Evolutionary conservation across 495 filamentous ascomycete genomes (phyloP).

Genomic region (Hyaloscypha variabilis): DNA sequence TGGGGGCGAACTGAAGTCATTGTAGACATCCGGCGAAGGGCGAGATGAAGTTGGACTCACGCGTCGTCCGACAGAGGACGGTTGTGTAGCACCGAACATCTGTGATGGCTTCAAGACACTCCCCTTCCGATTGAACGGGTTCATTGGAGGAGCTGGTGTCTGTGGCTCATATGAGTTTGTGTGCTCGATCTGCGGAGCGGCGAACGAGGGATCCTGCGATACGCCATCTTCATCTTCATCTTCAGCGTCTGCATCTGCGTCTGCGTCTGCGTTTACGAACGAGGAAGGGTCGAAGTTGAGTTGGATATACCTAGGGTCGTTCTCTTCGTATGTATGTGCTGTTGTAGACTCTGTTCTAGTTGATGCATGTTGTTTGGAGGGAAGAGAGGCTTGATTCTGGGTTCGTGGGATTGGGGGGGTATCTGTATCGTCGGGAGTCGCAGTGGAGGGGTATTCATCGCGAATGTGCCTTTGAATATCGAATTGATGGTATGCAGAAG

Average conservation of each 20-base stretch:
- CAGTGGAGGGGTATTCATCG: conserved; percentile 5
- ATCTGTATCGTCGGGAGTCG: conserved; percentile 6
- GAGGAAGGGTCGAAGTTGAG: conserved; percentile 17
- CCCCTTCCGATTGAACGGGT: conserved; percentile 26
- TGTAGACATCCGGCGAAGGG: conserved; percentile 30
- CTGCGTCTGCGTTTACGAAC: neutral
- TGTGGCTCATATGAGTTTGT: conserved; percentile 22
- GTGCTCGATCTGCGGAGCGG: neutral
- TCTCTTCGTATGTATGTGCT: conserved; percentile 23
- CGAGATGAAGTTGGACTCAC: conserved; percentile 20
- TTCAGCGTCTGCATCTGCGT: no score
- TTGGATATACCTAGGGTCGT: conserved; percentile 24
- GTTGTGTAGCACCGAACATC: conserved; percentile 32
- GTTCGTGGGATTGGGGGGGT: neutral
- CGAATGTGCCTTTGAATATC: neutral
- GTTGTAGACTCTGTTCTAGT: conserved; percentile 26
- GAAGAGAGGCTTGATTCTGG: neutral
- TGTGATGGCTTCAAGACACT: conserved; percentile 27
- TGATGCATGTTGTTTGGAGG: conserved; percentile 24
- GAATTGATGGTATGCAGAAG: conserved; percentile 27
- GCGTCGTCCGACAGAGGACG: conserved; percentile 23
- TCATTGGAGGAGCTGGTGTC: conserved; percentile 28
- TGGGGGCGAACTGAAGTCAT: conserved; percentile 23
- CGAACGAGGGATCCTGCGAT: conserved; percentile 23
- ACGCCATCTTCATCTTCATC: conserved; percentile 14